Base-by-base conservation (phyloP, 2,329 filamentous ascomycete species). In the Aureobasidium leucospermi region DNA sequence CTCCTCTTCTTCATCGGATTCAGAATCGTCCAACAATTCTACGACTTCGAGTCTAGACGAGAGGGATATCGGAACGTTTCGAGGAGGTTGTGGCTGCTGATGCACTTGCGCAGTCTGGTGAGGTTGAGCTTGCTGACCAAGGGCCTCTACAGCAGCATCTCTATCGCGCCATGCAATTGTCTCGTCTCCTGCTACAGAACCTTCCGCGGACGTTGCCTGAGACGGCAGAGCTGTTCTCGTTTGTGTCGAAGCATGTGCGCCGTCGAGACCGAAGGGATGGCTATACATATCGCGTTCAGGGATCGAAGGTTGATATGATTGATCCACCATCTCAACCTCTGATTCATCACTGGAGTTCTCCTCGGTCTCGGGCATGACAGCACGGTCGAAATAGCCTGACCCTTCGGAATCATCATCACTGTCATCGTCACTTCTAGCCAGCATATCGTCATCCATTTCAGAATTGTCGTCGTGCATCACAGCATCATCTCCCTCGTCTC, bases 11-110 rank as follows among this genome's bases (percentile, higher is more conserved):
- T 61, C 61, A 51, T 65, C 63, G 19, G 58, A 58, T 49, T 66
- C 64, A 47, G 63, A 65, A 15, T 63, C 63, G 61, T 45, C 42
- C 8, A 48, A 9, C 13, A 58, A 13, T 15, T 48, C 55, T 13
- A 58, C 43, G 11, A 58, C 43, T 31, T 45, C 39, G 13, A 47
- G 55, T 15, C 55, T 58, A n/a, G 55, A 48, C 15, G 55, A 48
- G 15, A 23, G 23, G 5, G 32, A 23, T 13, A 34, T 23, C 32
- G 32, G 31, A 29, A 4, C 43, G 41, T 39, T 13, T n/a, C 31
- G 28, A 71, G 65, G 58, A 71, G 65, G 58, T 67, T 63, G 41
- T 67, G 64, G 15, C 65, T 61, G 45, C 64, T 63, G 3, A 59
- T 46, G 9, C 6, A 31, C 28, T 34, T 43, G n/a, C 6, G 9